phyloP scores from a whole-genome alignment of 495 filamentous ascomycete species.

The Aspergillus indologenus region DNA sequence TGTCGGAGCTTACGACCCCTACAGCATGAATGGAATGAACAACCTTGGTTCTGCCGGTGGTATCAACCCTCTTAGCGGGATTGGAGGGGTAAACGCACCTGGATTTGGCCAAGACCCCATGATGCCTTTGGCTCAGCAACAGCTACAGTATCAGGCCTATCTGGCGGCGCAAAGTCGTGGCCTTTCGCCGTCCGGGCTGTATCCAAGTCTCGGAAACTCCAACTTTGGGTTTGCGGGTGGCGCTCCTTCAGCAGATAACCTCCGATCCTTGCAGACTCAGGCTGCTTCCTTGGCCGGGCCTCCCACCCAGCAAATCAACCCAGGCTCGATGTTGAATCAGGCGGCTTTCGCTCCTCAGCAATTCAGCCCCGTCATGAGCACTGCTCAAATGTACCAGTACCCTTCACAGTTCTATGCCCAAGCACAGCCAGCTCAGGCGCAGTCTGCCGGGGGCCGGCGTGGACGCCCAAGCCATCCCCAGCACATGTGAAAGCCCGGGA shows the following conservation, averaged over 20 bases:
- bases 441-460: conserved; percentile 47
- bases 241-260: conserved; percentile 41
- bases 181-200: conserved; percentile 44
- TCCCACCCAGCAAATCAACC: conserved; percentile 32
- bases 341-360: conserved; percentile 42
- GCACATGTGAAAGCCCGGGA: background rate
- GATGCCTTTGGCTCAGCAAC: conserved; percentile 41
- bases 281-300: conserved; percentile 33
- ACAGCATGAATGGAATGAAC: conserved; percentile 38
- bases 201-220: conserved; percentile 35
- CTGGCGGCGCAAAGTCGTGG: conserved; percentile 42
- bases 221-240: conserved; percentile 41
- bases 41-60: conserved; percentile 22
- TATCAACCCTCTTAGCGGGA: conserved; percentile 26
- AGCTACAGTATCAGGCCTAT: conserved; percentile 48
- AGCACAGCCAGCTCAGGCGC: conserved; percentile 43
- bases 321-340: conserved; percentile 44
- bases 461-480: conserved; percentile 42
- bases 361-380: conserved; percentile 46
- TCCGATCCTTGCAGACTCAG: conserved; percentile 42
- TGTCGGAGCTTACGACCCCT: conserved; percentile 40
- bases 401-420: conserved; percentile 49
- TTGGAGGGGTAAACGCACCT: conserved; percentile 24
- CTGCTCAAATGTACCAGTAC: conserved; percentile 53
- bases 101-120: conserved; percentile 42